These are phyloP conservation scores for Fusarium redolens DNA, from an alignment of 2,329 filamentous ascomycete genomes.

Conservation along the genomic window DNA sequence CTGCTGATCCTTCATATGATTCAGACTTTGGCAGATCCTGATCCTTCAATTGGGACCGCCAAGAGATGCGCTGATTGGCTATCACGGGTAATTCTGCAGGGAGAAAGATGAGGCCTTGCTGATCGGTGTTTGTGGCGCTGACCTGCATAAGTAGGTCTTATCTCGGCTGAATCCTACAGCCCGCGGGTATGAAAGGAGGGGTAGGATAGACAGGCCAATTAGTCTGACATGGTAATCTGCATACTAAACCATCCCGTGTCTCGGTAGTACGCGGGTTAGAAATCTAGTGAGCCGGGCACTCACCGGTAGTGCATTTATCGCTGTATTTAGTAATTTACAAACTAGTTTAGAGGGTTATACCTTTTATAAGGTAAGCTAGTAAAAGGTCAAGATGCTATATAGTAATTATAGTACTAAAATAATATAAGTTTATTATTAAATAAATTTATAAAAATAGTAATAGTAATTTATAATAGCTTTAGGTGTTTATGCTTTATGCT, in stretches of 20 bases:
- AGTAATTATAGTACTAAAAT: no score
- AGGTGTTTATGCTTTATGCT: rapidly evolving
- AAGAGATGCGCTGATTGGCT: neutral
- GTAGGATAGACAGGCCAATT: neutral
- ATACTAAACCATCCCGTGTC: neutral
- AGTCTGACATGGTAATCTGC: neutral
- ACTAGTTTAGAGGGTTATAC: no score
- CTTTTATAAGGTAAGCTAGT: rapidly evolving
- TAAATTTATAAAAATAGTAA: rapidly evolving
- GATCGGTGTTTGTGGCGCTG: neutral
- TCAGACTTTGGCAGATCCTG: neutral
- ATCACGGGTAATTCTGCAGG: neutral
- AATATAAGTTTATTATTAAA: neutral
- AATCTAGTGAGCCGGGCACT: neutral
- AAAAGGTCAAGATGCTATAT: rapidly evolving
- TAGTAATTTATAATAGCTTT: neutral
- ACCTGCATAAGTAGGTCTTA: neutral
- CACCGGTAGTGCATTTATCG: neutral
- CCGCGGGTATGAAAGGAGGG: neutral
- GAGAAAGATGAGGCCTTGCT: neutral
- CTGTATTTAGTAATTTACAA: neutral
- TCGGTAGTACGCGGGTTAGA: neutral
- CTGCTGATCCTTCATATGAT: neutral
- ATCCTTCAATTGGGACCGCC: neutral
- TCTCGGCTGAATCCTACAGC: neutral